phyloP scores from a whole-genome alignment of 371 early-diverging fungal species.

The Actinomortierella ambigua region DNA sequence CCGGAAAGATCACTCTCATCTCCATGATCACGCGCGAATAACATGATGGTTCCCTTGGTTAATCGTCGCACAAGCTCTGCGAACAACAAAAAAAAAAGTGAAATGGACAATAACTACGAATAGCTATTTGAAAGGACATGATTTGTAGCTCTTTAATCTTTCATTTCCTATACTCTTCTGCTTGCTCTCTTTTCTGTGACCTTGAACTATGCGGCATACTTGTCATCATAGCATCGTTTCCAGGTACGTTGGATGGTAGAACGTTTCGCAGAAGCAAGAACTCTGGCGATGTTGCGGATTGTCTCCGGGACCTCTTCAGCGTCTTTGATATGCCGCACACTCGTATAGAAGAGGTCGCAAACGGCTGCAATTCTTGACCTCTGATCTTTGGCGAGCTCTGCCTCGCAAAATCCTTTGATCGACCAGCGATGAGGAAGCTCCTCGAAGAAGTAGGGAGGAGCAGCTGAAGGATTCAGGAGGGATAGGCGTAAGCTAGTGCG shows the following conservation, averaged over 20 bases:
- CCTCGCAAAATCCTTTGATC: slow-evolving; percentile 14
- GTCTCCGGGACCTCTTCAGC: slow-evolving; percentile 5
- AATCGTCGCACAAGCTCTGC: too few species aligned
- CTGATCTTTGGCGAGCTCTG: slow-evolving; percentile 8
- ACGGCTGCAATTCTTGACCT: slow-evolving; percentile 7
- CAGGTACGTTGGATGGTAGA: slow-evolving; percentile 9
- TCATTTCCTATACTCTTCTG: too few species aligned
- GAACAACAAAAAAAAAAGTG: too few species aligned
- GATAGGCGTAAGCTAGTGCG: slow-evolving; percentile 7
- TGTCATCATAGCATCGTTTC: slow-evolving; percentile 18
- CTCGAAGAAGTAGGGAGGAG: slow-evolving; percentile 13
- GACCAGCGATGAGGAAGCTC: slow-evolving; percentile 9
- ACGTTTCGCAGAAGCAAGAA: slow-evolving; percentile 6
- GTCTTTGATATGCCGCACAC: slow-evolving; percentile 10
- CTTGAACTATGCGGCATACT: too few species aligned
- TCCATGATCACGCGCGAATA: too few species aligned
- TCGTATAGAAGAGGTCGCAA: slow-evolving; percentile 6
- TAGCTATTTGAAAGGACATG: too few species aligned
- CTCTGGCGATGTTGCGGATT: slow-evolving; percentile 9
- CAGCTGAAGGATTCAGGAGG: slow-evolving; percentile 4
- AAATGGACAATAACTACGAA: too few species aligned
- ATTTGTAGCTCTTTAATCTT: too few species aligned
- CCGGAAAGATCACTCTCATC: too few species aligned
- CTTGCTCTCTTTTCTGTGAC: too few species aligned
- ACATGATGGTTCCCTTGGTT: too few species aligned